Conservation (phyloP, 768 basidiomycete genomes). For the Fomitopsis pulvina region DNA sequence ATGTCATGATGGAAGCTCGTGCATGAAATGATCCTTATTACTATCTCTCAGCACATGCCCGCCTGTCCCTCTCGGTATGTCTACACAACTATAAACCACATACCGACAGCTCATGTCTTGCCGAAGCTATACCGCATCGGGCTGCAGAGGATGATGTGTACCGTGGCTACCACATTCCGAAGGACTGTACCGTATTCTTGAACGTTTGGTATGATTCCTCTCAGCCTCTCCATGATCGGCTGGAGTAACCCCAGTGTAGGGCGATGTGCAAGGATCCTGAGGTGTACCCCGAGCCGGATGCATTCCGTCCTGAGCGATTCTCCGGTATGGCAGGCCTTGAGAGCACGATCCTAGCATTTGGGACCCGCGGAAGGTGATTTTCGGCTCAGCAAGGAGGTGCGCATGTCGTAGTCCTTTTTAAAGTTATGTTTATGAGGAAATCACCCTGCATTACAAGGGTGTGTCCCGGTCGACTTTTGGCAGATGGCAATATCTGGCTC, state of each 20-base stretch:
- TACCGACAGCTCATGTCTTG: not conserved
- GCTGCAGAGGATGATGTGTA: constrained; percentile 19
- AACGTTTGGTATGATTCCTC: constrained; percentile 9
- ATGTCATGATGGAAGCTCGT: not conserved
- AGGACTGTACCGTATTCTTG: constrained; percentile 17
- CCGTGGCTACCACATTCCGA: constrained; percentile 19
- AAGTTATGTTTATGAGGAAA: too few species aligned
- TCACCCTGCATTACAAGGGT: constrained; percentile 26
- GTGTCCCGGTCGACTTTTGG: constrained; percentile 50
- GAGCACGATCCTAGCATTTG: not conserved
- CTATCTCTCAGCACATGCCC: not conserved
- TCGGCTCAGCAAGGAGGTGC: constrained; percentile 12
- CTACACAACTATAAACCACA: not conserved
- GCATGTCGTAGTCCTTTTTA: too few species aligned
- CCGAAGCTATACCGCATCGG: constrained; percentile 18
- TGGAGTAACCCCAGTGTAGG: constrained; percentile 23
- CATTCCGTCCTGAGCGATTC: constrained; percentile 35
- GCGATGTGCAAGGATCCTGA: constrained; percentile 34
- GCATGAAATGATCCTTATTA: not conserved
- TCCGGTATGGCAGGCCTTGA: constrained; percentile 12
- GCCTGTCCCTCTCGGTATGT: not conserved
- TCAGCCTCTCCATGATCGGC: not conserved
- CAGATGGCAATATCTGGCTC: constrained; percentile 39
- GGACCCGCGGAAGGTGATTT: constrained; percentile 8
- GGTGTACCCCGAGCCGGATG: constrained; percentile 26